Base-by-base conservation (phyloP, 2,329 filamentous ascomycete species). In the Ophiosphaerella narmari region DNA sequence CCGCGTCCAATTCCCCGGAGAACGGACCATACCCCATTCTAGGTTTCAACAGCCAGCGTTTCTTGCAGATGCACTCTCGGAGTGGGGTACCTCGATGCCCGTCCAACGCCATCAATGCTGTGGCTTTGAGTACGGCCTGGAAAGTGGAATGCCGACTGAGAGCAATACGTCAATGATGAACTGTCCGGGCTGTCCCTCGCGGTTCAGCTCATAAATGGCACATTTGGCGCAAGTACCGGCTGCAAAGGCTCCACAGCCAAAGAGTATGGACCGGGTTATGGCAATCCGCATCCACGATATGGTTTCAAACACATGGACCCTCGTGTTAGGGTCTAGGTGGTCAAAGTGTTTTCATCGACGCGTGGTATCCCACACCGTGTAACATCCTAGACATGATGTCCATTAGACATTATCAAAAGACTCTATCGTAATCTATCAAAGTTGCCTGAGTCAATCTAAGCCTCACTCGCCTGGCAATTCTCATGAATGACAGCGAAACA, bases 401-500 rank as follows among this genome's bases (percentile, higher is more conserved):
- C 52, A 50, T 37, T 35, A 55, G 54, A 49, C 46, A 50, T 48
- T 26, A 49, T 46, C 58, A 52, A 52, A 53, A 51, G 38, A 56
- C 50, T 55, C 52, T 48, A 55, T 55, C 48, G 57, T 54, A 49
- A 60, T 63, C 38, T 55, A 60, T 58, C 54, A 39, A 55, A 58
- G 60, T 55, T 50, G 42, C 61, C 57, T 56, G 55, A 46, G 52
- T 51, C 55, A 47, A 54, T 52, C 57, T 53, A 57, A 52, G 54
- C 59, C 51, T 61, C 52, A 59, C 49, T 38, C 42, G 58, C 49
- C 52, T 61, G 45, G 55, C 57, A 51, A 66, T 63, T 65, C 63
- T 64, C 69, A 68, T 66, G 66, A 66, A 60, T 70, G 65, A 68
- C 65, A 68, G 63, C 48, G 65, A 41, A 63, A 57, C 55, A 66